A percentile compares a stretch with the other conserved stretches of the same genome.
These are phyloP conservation scores for Sphagnum magellanicum DNA, from an alignment of 228 moss, liverwort and hornwort species.

Conservation along the genomic window DNA sequence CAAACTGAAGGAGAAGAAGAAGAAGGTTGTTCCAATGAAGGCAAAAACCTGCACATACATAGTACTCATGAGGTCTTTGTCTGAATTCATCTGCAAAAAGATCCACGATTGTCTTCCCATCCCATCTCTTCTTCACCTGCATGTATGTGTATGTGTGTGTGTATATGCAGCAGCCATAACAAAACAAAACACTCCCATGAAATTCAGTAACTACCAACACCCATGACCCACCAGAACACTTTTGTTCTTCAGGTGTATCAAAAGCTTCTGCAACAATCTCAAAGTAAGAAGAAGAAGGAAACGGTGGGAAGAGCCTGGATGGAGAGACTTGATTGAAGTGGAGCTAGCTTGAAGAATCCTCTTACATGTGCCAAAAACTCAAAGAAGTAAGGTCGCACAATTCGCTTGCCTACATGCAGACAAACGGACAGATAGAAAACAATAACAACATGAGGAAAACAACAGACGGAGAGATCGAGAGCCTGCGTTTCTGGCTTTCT, in stretches of 20 bases:
- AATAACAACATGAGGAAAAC: neutral
- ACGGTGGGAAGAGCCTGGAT: slow-evolving; percentile 8
- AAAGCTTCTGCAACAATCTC: neutral
- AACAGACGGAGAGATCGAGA: neutral
- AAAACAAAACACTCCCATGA: neutral
- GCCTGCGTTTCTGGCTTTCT: too few species aligned
- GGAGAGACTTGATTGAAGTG: too few species aligned
- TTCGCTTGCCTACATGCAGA: slow-evolving; percentile 47
- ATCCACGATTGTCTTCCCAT: slow-evolving; percentile 78
- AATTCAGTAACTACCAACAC: neutral
- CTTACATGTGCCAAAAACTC: slow-evolving; percentile 78
- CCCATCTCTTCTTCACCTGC: slow-evolving; percentile 90
- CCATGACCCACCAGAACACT: neutral
- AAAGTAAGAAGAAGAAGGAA: neutral
- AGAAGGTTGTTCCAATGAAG: neutral
- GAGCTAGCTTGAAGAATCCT: too few species aligned
- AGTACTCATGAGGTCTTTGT: slow-evolving; percentile 81
- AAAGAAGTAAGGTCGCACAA: slow-evolving; percentile 93
- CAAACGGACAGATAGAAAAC: neutral
- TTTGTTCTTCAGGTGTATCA: neutral
- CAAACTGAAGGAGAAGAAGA: neutral
- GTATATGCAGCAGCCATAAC: neutral
- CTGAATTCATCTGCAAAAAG: slow-evolving; percentile 80
- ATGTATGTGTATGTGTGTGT: neutral
- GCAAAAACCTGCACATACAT: slow-evolving; percentile 33